Evolutionary conservation across 1,284 basidiomycete species (phyloP).

Genomic region (Wallemia hederae): DNA sequence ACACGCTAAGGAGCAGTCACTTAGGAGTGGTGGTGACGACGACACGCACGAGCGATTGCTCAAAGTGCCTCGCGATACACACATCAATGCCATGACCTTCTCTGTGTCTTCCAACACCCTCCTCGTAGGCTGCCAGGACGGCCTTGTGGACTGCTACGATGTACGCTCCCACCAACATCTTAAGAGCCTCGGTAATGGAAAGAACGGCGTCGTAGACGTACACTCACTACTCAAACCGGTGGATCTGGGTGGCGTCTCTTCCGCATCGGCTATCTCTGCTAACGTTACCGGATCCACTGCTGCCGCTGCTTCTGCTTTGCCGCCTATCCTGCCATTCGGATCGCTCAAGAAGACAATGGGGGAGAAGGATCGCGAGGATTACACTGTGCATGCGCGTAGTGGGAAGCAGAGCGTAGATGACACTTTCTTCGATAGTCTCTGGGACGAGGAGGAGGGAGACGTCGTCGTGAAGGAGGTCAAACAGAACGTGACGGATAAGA

Average conservation of each 20-base stretch:
- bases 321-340: conserved; percentile 33
- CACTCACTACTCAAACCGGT: conserved; percentile 44
- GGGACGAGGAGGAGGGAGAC: conserved; percentile 4
- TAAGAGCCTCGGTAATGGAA: conserved; percentile 33
- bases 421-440: neutral
- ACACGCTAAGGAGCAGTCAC: conserved; percentile 33
- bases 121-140: conserved; percentile 38
- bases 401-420: neutral
- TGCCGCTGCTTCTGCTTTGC: conserved; percentile 24
- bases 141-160: conserved; percentile 55
- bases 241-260: conserved; percentile 49
- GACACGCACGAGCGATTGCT: neutral
- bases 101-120: conserved; percentile 13
- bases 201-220: conserved; percentile 16
- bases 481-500: conserved; percentile 11
- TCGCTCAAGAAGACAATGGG: conserved; percentile 43
- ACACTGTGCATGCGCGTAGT: conserved; percentile 23
- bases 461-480: conserved; percentile 15
- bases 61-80: neutral
- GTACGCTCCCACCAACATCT: conserved; percentile 66
- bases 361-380: conserved; percentile 28
- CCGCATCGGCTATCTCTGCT: conserved; percentile 16
- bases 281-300: conserved; percentile 15
- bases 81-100: neutral
- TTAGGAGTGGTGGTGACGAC: conserved; percentile 16